phyloP scores from a whole-genome alignment of 1,139 yeast genomes.

The Candida sanyaensis region DNA sequence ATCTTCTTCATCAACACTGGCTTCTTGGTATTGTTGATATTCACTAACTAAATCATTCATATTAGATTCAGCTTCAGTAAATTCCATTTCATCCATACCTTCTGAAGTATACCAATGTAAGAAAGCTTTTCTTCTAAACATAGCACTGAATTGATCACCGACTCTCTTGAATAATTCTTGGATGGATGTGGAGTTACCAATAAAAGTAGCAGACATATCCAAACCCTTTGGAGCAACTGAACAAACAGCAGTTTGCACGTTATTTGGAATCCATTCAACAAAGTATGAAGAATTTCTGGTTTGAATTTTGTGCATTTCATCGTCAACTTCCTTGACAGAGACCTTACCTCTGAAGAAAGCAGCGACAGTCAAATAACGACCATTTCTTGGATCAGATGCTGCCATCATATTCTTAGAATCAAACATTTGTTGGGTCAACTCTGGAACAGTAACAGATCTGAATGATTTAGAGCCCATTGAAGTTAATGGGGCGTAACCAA shows the following conservation, averaged over 20 bases:
- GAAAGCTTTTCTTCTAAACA: conserved; percentile 94
- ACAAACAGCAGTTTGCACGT: conserved; percentile 92
- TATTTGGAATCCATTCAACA: conserved; percentile 97
- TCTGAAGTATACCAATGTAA: conserved; percentile 94
- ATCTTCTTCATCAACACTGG: conserved; percentile 71
- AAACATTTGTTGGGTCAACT: conserved; percentile 89
- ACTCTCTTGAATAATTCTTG: conserved; percentile 89
- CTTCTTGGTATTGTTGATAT: conserved; percentile 92
- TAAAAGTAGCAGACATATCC: conserved; percentile 88
- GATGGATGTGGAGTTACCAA: conserved; percentile 90
- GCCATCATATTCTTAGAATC: conserved; percentile 96
- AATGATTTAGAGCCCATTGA: conserved; percentile 78
- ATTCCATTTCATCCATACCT: conserved; percentile 95
- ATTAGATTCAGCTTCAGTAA: conserved; percentile 82
- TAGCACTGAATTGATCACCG: conserved; percentile 85
- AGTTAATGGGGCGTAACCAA: conserved; percentile 90
- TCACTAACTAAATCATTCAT: conserved; percentile 87
- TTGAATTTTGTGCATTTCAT: conserved; percentile 86
- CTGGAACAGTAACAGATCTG: conserved; percentile 84
- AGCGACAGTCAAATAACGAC: conserved; percentile 91
- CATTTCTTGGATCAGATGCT: conserved; percentile 87
- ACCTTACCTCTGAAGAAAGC: conserved; percentile 94
- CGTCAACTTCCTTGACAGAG: conserved; percentile 90
- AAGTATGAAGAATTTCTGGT: conserved; percentile 77
- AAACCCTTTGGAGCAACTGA: conserved; percentile 85